Conservation (phyloP, 208 protist genomes). For the Trichomonas tenax region DNA sequence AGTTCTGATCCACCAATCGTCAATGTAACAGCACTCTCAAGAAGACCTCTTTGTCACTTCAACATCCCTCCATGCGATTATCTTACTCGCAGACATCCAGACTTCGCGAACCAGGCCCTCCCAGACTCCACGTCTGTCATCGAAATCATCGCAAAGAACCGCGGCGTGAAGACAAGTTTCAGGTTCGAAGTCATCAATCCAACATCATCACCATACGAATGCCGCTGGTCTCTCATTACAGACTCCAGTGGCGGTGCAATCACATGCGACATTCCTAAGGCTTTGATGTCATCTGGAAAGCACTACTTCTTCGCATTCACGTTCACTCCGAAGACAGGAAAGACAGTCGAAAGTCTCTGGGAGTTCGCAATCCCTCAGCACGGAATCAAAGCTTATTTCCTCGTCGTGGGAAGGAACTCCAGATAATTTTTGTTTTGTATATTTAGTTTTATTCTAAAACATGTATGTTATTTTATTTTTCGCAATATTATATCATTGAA, state of each 20-base stretch:
- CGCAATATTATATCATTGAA: no score
- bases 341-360: neutral
- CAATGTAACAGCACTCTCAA: neutral
- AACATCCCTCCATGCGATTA: neutral
- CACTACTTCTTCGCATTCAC: neutral
- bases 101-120: neutral
- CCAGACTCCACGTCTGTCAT: neutral
- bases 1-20: neutral
- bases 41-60: neutral
- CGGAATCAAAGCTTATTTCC: neutral
- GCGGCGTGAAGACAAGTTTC: neutral
- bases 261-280: neutral
- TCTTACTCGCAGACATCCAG: neutral
- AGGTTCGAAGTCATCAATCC: conserved; percentile 10
- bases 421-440: neutral
- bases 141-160: neutral
- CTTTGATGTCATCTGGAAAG: neutral
- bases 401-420: neutral
- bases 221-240: neutral
- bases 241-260: neutral
- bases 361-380: neutral
- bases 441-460: no score
- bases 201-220: neutral
- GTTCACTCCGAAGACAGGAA: neutral
- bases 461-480: neutral